Percentiles rank a stretch among this genome's conserved stretches.
Evolutionary conservation across 2,329 filamentous ascomycete genomes (phyloP).

Genomic region (Nannizziopsis arthrosporioides): DNA sequence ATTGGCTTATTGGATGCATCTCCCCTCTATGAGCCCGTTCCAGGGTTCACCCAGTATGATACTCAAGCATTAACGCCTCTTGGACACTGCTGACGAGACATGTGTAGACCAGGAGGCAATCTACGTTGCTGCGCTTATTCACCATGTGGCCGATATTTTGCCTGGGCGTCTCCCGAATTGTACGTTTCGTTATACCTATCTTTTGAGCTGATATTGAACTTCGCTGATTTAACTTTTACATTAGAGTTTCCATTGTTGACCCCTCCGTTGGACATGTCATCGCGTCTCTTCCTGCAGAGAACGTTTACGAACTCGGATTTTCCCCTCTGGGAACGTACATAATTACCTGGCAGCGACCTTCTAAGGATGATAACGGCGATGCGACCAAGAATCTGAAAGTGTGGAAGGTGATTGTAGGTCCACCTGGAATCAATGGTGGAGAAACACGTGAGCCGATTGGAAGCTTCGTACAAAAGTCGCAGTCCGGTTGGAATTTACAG

Average conservation of each 20-base stretch:
- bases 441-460: conserved; percentile 60
- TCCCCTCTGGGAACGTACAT: conserved; percentile 84
- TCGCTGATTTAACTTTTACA: conserved; percentile 11
- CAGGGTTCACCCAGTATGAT: conserved; percentile 56
- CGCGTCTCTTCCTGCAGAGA: conserved; percentile 62
- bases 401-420: conserved; percentile 71
- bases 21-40: conserved; percentile 72
- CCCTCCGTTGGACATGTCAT: conserved; percentile 63
- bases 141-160: conserved; percentile 89
- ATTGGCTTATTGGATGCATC: conserved; percentile 88
- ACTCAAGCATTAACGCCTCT: not conserved
- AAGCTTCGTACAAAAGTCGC: conserved; percentile 87
- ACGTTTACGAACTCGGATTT: conserved; percentile 90
- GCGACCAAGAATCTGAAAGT: conserved; percentile 95
- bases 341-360: conserved; percentile 90
- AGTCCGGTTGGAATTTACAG: conserved; percentile 93
- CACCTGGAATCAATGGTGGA: conserved; percentile 36
- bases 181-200: conserved; percentile 25
- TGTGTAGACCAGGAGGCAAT: conserved; percentile 70
- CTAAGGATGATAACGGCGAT: conserved; percentile 86
- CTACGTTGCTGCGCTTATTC: conserved; percentile 92
- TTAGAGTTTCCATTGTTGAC: conserved; percentile 70
- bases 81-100: not conserved
- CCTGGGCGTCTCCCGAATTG: conserved; percentile 77
- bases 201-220: not conserved